Evolutionary conservation across 495 filamentous ascomycete species (phyloP).

Genomic region (Extremus antarcticus): DNA sequence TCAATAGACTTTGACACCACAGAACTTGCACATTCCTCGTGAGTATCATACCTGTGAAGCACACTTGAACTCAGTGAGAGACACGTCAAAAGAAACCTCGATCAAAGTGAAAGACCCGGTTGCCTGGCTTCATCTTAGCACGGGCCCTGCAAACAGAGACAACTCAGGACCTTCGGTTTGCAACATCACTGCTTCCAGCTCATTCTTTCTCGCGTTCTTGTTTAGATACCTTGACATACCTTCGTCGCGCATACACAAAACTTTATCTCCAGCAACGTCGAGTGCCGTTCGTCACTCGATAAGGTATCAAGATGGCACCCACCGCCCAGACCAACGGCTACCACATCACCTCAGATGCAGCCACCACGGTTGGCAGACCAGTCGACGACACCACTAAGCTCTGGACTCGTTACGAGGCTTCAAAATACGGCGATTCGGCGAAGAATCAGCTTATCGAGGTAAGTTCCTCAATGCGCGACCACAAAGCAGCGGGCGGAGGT

Average conservation of each 20-base stretch:
- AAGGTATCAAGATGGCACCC: neutral
- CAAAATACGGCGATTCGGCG: slow-evolving; percentile 7
- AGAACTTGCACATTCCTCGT: too few species aligned
- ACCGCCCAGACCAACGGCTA: neutral
- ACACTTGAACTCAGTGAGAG: neutral
- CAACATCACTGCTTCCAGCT: neutral
- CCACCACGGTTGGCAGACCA: neutral
- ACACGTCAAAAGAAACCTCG: neutral
- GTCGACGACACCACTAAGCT: neutral
- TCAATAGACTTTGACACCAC: neutral
- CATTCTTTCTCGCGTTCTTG: neutral
- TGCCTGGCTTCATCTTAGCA: neutral
- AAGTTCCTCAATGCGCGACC: too few species aligned
- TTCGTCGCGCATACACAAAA: neutral
- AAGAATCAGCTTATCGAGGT: slow-evolving; percentile 16
- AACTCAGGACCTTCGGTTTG: neutral
- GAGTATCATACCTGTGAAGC: too few species aligned
- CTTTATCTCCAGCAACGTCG: neutral
- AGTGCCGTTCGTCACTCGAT: too few species aligned
- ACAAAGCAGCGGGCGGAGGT: too few species aligned
- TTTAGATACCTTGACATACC: neutral
- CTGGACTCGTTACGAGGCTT: slow-evolving; percentile 13
- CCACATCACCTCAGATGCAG: neutral
- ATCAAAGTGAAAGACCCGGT: neutral
- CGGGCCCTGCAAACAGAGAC: neutral